A percentile compares a stretch with the other conserved stretches of the same genome.
phyloP scores from a whole-genome alignment of 495 filamentous ascomycete genomes.

The Neurospora sp. region DNA sequence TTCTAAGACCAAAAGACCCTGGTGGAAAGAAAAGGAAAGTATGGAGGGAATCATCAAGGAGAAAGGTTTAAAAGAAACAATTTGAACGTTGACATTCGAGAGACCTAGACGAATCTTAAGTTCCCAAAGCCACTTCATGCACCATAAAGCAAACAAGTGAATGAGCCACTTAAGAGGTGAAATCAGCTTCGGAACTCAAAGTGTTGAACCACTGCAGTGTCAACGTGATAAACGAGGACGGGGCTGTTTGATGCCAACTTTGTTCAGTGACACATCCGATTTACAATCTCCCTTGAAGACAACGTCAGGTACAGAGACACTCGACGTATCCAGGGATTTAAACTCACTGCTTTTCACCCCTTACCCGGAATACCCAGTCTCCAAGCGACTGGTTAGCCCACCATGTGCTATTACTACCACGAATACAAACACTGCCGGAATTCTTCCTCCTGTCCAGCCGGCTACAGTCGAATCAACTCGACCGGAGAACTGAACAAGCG shows the following conservation, averaged over 20 bases:
- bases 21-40: too few relatives aligned
- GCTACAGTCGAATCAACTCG: neutral
- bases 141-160: neutral
- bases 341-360: too few relatives aligned
- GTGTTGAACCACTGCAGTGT: neutral
- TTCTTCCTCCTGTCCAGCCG: neutral
- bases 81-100: too few relatives aligned
- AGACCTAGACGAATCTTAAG: too few relatives aligned
- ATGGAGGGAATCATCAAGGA: too few relatives aligned
- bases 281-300: neutral
- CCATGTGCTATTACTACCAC: neutral
- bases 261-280: neutral
- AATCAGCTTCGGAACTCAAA: neutral
- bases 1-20: too few relatives aligned
- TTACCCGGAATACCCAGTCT: too few relatives aligned
- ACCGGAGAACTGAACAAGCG: neutral
- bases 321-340: too few relatives aligned
- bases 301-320: too few relatives aligned
- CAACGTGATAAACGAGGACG: neutral
- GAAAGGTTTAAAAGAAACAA: too few relatives aligned
- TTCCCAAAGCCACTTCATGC: too few relatives aligned
- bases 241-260: neutral
- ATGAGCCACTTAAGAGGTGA: neutral
- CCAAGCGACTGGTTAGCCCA: too few relatives aligned
- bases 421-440: neutral